These are phyloP conservation scores for Orbilia quercus DNA, from an alignment of 2,329 filamentous ascomycete species.

Conservation along the genomic window DNA sequence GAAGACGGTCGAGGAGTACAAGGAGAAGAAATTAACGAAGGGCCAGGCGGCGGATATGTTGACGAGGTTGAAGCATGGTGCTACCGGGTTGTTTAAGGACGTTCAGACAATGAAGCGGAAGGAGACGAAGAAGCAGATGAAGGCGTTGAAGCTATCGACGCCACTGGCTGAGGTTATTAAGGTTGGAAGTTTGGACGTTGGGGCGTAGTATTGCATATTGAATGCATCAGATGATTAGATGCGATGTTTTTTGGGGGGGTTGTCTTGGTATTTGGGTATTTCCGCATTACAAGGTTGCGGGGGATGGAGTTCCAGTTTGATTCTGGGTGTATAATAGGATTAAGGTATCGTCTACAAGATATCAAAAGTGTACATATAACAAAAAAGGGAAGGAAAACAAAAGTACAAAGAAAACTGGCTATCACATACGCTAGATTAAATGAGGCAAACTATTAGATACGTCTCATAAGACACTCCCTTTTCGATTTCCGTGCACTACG, in stretches of 20 bases:
- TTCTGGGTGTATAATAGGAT: slow-evolving; percentile 41
- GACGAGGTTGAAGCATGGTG: slow-evolving; percentile 87
- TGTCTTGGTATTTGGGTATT: neutral
- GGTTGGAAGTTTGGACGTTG: slow-evolving; percentile 26
- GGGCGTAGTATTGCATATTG: neutral
- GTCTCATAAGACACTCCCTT: neutral
- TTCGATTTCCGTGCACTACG: neutral
- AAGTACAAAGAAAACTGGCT: slow-evolving; percentile 17
- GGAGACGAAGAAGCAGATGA: slow-evolving; percentile 62
- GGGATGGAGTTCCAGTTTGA: slow-evolving; percentile 16
- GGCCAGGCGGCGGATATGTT: slow-evolving; percentile 91
- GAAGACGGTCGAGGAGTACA: slow-evolving; percentile 65
- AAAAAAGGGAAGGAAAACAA: slow-evolving; percentile 24
- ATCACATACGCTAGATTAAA: slow-evolving; percentile 46
- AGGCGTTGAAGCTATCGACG: slow-evolving; percentile 33
- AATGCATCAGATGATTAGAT: neutral
- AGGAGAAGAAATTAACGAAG: slow-evolving; percentile 68
- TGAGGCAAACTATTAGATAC: slow-evolving; percentile 26
- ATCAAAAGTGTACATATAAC: slow-evolving; percentile 37
- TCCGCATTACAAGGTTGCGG: slow-evolving; percentile 1
- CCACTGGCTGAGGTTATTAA: slow-evolving; percentile 31
- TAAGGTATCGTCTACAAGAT: slow-evolving; percentile 48
- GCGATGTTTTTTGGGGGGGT: neutral
- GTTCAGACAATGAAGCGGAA: slow-evolving; percentile 69
- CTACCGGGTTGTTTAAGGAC: slow-evolving; percentile 72